Evolutionary conservation across 257 asterid species (phyloP).

Genomic region (Solanum arcanum): DNA sequence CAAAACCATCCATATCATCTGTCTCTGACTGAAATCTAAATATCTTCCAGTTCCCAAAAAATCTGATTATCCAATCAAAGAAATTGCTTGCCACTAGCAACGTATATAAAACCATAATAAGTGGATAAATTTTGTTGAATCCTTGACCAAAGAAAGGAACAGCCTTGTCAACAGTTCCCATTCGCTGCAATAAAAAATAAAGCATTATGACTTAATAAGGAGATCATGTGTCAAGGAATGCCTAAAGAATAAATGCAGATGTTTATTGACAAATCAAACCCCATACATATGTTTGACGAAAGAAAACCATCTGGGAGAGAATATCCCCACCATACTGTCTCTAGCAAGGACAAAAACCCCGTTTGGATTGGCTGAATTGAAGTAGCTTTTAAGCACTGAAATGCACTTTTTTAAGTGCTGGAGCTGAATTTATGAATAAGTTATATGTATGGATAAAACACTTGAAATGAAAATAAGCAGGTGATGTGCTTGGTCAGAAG

Average conservation of each 20-base stretch:
- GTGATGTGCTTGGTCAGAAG: background rate
- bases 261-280: background rate
- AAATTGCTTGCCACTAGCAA: slow-evolving; percentile 91
- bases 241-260: background rate
- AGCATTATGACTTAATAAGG: background rate
- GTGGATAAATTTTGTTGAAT: slow-evolving; percentile 91
- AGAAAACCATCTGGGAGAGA: background rate
- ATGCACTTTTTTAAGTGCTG: background rate
- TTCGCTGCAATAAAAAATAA: slow-evolving; percentile 55
- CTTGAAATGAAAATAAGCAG: background rate
- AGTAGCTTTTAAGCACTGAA: background rate
- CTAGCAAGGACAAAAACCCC: background rate
- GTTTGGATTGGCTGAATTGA: background rate
- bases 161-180: slow-evolving; percentile 91
- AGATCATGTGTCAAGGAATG: background rate
- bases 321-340: background rate
- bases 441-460: background rate
- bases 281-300: background rate
- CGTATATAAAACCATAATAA: slow-evolving; percentile 92
- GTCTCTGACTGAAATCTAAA: slow-evolving; percentile 61
- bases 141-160: slow-evolving; percentile 91
- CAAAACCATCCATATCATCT: slow-evolving; percentile 90
- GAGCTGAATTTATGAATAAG: background rate
- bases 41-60: slow-evolving; percentile 89
- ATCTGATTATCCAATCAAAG: slow-evolving; percentile 74